These are phyloP conservation scores for Lepidium didymum DNA, from an alignment of 345 rosid genomes.

Conservation along the genomic window DNA sequence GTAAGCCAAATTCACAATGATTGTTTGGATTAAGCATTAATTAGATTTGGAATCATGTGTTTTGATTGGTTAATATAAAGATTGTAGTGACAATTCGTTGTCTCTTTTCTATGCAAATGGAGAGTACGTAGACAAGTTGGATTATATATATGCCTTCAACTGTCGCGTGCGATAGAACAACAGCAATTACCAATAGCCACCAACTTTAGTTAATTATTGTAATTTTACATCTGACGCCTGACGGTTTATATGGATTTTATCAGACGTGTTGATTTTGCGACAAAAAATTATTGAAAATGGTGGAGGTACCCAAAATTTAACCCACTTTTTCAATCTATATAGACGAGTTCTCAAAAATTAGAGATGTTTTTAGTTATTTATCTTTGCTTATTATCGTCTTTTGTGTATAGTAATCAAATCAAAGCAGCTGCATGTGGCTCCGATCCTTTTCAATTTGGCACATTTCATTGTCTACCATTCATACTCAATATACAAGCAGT, in stretches of 20 bases:
- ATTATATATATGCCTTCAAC: neutral
- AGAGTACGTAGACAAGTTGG: neutral
- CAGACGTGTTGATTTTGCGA: too few species aligned
- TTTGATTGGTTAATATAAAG: neutral
- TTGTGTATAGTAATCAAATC: too few species aligned
- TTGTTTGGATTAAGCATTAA: slow-evolving; percentile 3
- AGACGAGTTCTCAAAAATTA: too few species aligned
- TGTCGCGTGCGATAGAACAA: neutral
- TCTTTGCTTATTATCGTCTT: too few species aligned
- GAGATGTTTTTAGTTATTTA: too few species aligned
- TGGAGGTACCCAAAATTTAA: too few species aligned
- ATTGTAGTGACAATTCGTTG: neutral
- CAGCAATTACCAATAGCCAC: neutral
- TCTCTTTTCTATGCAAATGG: neutral
- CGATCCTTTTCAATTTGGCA: too few species aligned
- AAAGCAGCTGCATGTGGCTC: too few species aligned
- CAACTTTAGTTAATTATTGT: neutral
- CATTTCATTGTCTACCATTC: too few species aligned
- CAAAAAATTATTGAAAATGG: too few species aligned
- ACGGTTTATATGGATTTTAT: neutral
- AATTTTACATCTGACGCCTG: neutral
- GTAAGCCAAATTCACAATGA: slow-evolving; percentile 11
- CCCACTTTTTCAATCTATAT: too few species aligned
- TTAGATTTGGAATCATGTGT: neutral
- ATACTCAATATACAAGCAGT: too few species aligned